Evolutionary conservation across 2,329 filamentous ascomycete species (phyloP), one percentile per base, ranked within the genome.

Genomic region (Cyclaneusma minus): DNA sequence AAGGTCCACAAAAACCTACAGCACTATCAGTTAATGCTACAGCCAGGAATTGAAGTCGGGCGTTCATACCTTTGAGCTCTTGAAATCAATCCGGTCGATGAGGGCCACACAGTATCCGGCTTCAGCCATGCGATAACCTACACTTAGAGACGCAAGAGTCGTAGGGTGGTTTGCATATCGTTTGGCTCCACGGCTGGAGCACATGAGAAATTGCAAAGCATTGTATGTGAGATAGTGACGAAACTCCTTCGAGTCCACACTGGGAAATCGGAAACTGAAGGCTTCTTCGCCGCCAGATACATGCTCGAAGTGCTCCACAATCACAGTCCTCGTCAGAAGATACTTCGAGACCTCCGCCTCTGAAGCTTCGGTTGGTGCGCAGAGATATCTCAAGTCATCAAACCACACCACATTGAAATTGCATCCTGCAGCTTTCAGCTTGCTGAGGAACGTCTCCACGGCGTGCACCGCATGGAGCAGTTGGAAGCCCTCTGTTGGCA

Each of bases 391-490:
- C 7, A 20, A 11, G 11, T 55, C 51, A 14, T 68, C 56, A 40
- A 84, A 79, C 53, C 81, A 85, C 10, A 71, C 52, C 33, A 84
- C 48, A 34, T 82, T 64, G 38, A 83, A 84, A 30, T 71, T 68
- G 46, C 76, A 82, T 28, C 72, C 70, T 25, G 75, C 59, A 29
- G 62, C 59, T 21, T 58, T 52, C 10, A 84, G 57, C 29, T 67
- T 60, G 21, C 55, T 48, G 2, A 84, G 56, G 35, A 82, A 73
- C 6, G 52, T 55, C 45, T 85, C 79, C 0, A 82, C 66, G 2
- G 67, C 62, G 42, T 77, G 76, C 4, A 72, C 61, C 0, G 73
- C 75, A 44, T 83, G 78, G 1, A 84, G 55, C 5, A 84, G 45
- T 46, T 84, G 77, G 30, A 78, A 74, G 1, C 76, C 77, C 25